Percentiles rank a stretch among this genome's conserved stretches.
Conservation (phyloP, 257 asterid species). For the Plantago elongata region DNA sequence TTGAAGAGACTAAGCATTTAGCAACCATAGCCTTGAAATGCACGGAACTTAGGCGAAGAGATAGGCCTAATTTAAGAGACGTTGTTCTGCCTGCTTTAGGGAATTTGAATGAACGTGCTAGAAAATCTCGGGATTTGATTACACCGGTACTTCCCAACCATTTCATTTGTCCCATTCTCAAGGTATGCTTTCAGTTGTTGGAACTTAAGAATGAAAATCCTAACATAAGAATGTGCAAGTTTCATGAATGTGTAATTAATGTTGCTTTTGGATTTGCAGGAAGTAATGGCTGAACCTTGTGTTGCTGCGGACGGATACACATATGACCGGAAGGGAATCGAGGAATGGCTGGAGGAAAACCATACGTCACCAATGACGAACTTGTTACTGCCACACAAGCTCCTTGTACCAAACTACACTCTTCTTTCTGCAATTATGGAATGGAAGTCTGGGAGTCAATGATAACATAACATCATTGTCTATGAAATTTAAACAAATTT, state of each 20-base stretch:
- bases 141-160: conserved; percentile 48
- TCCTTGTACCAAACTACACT: conserved; percentile 56
- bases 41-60: conserved; percentile 56
- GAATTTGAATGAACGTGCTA: conserved; percentile 51
- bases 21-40: conserved; percentile 60
- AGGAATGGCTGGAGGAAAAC: conserved; percentile 53
- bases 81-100: conserved; percentile 59
- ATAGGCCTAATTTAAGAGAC: conserved; percentile 57
- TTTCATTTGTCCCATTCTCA: conserved; percentile 69
- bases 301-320: conserved; percentile 95
- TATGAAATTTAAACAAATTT: no score
- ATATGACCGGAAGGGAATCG: conserved; percentile 64
- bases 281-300: conserved; percentile 73
- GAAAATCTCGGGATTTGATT: conserved; percentile 34
- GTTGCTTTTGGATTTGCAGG: conserved; percentile 38
- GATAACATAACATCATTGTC: neutral
- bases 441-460: conserved; percentile 51
- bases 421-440: conserved; percentile 76
- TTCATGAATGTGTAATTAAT: neutral
- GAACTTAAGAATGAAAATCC: neutral
- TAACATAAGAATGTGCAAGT: neutral
- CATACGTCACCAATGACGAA: conserved; percentile 64
- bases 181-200: no score
- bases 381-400: conserved; percentile 49
- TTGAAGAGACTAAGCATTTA: conserved; percentile 51